These are phyloP conservation scores for Baorangia bicolor DNA, from an alignment of 768 basidiomycete species.

Conservation along the genomic window DNA sequence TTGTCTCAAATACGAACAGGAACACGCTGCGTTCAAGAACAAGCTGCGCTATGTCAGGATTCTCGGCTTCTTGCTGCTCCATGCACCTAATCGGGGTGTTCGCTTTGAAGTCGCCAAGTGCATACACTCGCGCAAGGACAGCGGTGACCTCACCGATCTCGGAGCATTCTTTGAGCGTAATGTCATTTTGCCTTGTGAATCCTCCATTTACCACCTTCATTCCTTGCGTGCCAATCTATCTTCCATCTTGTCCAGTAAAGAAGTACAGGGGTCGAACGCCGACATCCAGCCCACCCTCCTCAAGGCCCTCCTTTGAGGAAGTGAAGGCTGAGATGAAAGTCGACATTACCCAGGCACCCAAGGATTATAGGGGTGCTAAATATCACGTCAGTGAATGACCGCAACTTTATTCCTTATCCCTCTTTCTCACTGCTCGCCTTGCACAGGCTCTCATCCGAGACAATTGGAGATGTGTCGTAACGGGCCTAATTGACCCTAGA, in stretches of 20 bases:
- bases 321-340: background rate
- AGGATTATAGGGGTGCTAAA: conserved; percentile 3
- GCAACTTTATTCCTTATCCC: no score
- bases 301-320: conserved; percentile 17
- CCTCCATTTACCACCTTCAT: background rate
- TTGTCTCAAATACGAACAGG: background rate
- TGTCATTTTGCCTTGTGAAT: conserved; percentile 5
- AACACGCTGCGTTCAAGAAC: background rate
- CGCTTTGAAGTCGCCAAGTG: conserved; percentile 1
- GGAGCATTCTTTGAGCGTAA: conserved; percentile 4
- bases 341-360: background rate
- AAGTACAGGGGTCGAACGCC: conserved; percentile 22
- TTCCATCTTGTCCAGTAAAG: conserved; percentile 8
- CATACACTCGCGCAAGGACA: background rate
- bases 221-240: background rate
- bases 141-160: background rate
- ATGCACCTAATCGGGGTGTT: background rate
- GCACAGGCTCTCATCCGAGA: conserved; percentile 35
- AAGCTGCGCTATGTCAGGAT: background rate
- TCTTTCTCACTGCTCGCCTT: background rate
- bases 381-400: no score
- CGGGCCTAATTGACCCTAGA: conserved; percentile 22
- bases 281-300: conserved; percentile 8
- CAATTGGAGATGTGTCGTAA: no score
- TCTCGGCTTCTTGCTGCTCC: no score